A percentile compares a stretch with the other conserved stretches of the same genome.
Evolutionary conservation across 2,329 filamentous ascomycete genomes (phyloP).

Genomic region (Beauveria bassiana): DNA sequence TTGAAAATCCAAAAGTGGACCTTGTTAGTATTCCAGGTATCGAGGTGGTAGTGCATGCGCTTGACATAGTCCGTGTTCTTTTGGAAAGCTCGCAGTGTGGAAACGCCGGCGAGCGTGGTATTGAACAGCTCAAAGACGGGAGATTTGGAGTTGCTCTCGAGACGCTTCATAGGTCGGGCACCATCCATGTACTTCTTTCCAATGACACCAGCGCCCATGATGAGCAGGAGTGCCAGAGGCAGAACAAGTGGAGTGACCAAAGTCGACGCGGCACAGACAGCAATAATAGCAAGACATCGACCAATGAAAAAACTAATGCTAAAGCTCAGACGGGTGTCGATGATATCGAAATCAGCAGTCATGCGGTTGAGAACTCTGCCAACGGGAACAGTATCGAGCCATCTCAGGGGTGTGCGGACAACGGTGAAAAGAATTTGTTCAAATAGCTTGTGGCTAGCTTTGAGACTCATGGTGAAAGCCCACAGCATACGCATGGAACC

Average conservation of each 20-base stretch:
- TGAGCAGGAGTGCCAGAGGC: conserved; percentile 49
- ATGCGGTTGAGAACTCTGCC: conserved; percentile 73
- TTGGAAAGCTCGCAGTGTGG: conserved; percentile 68
- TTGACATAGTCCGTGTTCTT: conserved; percentile 60
- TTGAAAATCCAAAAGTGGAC: conserved; percentile 67
- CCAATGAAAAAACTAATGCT: conserved; percentile 54
- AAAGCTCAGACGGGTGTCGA: conserved; percentile 60
- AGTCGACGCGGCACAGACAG: conserved; percentile 58
- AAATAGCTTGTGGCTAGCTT: conserved; percentile 62
- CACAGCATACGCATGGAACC: conserved; percentile 57
- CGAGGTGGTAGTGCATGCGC: conserved; percentile 62
- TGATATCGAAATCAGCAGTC: conserved; percentile 66
- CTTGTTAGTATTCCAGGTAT: conserved; percentile 57
- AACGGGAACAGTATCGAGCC: conserved; percentile 72
- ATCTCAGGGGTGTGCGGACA: conserved; percentile 65
- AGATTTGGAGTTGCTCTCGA: conserved; percentile 70
- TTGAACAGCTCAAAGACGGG: conserved; percentile 77
- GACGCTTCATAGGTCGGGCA: conserved; percentile 66
- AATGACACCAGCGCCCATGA: conserved; percentile 49
- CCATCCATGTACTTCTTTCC: conserved; percentile 59
- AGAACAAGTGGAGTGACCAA: conserved; percentile 63
- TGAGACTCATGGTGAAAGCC: conserved; percentile 57
- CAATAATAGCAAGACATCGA: conserved; percentile 53
- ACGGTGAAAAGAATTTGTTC: conserved; percentile 58
- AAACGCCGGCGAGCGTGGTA: conserved; percentile 61